These are phyloP conservation scores for Claviceps digitariae DNA, from an alignment of 2,329 filamentous ascomycete species.

Conservation along the genomic window DNA sequence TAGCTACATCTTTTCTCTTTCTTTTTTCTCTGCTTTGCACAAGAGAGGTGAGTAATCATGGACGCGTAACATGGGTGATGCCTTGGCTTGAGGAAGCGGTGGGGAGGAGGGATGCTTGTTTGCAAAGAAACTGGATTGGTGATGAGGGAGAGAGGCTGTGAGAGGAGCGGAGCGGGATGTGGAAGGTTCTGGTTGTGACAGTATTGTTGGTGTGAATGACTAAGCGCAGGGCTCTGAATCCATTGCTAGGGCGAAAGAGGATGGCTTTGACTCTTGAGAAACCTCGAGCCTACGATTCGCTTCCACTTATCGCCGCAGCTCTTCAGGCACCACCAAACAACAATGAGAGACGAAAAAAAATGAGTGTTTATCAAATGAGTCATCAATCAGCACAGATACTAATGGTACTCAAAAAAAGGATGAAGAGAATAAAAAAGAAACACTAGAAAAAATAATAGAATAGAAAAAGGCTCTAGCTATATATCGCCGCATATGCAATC, in stretches of 20 bases:
- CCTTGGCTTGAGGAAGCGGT: neutral
- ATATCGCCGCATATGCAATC: slow-evolving; percentile 5
- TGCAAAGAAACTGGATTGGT: neutral
- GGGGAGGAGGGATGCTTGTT: neutral
- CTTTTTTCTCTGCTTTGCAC: neutral
- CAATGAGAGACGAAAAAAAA: too few species aligned
- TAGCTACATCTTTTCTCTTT: neutral
- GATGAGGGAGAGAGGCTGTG: neutral
- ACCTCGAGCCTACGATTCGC: too few species aligned
- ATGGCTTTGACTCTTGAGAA: neutral
- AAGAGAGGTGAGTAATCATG: neutral
- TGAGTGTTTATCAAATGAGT: too few species aligned
- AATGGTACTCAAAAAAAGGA: neutral
- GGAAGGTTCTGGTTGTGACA: slow-evolving; percentile 44
- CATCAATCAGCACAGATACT: too few species aligned
- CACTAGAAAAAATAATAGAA: neutral
- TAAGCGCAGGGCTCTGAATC: slow-evolving; percentile 23
- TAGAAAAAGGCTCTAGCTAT: neutral
- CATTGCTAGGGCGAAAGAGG: neutral
- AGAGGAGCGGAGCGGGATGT: slow-evolving; percentile 17
- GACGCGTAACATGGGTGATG: slow-evolving; percentile 2
- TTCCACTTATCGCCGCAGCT: too few species aligned
- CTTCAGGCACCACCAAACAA: too few species aligned
- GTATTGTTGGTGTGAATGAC: slow-evolving; percentile 46
- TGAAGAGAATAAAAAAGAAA: neutral